Conservation (phyloP, 306 rosid species). For the Rosa chinensis region DNA sequence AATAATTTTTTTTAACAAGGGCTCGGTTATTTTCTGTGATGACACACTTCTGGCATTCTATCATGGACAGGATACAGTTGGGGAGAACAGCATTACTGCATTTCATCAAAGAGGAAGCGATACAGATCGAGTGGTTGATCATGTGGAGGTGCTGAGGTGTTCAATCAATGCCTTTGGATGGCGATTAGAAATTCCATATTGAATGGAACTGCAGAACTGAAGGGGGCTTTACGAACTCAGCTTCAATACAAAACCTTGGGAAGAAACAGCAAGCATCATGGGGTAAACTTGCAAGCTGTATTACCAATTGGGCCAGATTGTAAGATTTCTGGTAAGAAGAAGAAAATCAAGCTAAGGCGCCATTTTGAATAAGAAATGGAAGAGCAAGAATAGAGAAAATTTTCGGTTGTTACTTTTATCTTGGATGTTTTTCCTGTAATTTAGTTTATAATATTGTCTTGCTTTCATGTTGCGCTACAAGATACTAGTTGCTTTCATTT, state of each 20-base stretch:
- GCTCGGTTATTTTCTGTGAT: slow-evolving; percentile 33
- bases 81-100: slow-evolving; percentile 28
- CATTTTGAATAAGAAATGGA: background rate
- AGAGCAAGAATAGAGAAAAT: no score
- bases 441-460: no score
- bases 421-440: no score
- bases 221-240: slow-evolving; percentile 30
- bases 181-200: slow-evolving; percentile 28
- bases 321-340: slow-evolving; percentile 44
- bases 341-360: slow-evolving; percentile 18
- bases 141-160: slow-evolving; percentile 16
- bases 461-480: background rate
- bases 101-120: slow-evolving; percentile 29
- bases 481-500: background rate
- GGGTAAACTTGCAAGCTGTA: slow-evolving; percentile 25
- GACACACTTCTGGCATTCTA: slow-evolving; percentile 32
- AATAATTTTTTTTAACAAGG: slow-evolving; percentile 41
- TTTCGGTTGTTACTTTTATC: no score
- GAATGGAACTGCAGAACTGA: slow-evolving; percentile 43
- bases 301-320: slow-evolving; percentile 38
- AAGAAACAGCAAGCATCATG: slow-evolving; percentile 1
- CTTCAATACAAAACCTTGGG: slow-evolving; percentile 8
- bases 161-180: slow-evolving; percentile 19
- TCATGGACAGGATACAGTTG: slow-evolving; percentile 34
- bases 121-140: background rate